A percentile compares a stretch with the other conserved stretches of the same genome.
phyloP scores from a whole-genome alignment of 768 basidiomycete genomes.

The Boletus subcaerulescens region DNA sequence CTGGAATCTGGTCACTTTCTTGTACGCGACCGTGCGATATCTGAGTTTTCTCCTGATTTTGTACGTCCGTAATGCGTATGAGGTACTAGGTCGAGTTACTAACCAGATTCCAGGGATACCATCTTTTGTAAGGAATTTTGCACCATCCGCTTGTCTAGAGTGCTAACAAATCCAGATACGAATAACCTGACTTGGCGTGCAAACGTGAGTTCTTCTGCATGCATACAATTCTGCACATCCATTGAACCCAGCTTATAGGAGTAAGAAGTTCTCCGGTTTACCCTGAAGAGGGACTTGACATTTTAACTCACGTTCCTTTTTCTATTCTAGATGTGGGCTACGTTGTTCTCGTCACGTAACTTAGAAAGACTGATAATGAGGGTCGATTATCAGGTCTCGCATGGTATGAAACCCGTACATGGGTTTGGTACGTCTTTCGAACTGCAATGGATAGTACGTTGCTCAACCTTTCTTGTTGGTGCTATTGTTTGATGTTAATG shows the following conservation, averaged over 20 bases:
- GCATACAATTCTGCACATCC: neutral
- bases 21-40: conserved; percentile 21
- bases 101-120: conserved; percentile 5
- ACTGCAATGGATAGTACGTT: conserved; percentile 20
- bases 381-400: conserved; percentile 8
- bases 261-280: conserved; percentile 2
- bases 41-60: conserved; percentile 9
- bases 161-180: conserved; percentile 7
- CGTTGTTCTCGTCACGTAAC: neutral
- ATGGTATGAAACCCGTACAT: conserved; percentile 12
- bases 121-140: conserved; percentile 8
- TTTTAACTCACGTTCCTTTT: neutral
- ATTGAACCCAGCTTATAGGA: conserved; percentile 1
- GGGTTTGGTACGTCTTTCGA: conserved; percentile 13
- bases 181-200: conserved; percentile 5
- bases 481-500: neutral
- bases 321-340: conserved; percentile 9
- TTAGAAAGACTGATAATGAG: neutral
- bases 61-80: neutral
- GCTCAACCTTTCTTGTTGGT: neutral
- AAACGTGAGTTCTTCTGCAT: conserved; percentile 2
- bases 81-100: neutral
- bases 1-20: conserved; percentile 17
- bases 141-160: too few relatives aligned
- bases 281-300: neutral